Conservation (phyloP, 768 basidiomycete genomes). For the Amanita pseudoporphyria region DNA sequence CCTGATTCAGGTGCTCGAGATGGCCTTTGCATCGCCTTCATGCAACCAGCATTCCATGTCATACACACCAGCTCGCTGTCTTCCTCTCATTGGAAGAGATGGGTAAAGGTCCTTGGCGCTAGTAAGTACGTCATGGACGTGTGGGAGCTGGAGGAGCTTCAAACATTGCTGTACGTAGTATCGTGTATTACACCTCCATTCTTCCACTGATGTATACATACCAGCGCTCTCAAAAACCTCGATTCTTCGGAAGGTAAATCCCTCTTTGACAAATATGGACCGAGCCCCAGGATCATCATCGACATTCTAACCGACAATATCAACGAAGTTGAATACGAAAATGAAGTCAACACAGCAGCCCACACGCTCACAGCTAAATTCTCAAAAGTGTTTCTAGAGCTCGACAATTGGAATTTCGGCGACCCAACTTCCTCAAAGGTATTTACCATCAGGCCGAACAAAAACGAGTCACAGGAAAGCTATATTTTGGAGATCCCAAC, state of each 20-base stretch:
- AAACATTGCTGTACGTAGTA: constrained; percentile 7
- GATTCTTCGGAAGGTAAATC: constrained; percentile 5
- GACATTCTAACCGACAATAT: constrained; percentile 3
- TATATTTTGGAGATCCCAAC: constrained; percentile 5
- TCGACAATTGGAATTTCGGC: constrained; percentile 7
- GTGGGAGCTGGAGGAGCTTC: constrained; percentile 6
- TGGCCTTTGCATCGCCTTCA: background rate
- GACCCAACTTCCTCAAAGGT: constrained; percentile 7
- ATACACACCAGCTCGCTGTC: constrained; percentile 7
- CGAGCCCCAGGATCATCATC: constrained; percentile 8
- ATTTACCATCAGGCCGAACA: constrained; percentile 6
- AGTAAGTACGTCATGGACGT: constrained; percentile 8
- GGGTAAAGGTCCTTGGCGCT: constrained; percentile 8
- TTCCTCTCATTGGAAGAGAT: constrained; percentile 6
- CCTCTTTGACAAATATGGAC: constrained; percentile 9
- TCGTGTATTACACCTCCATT: constrained; percentile 1
- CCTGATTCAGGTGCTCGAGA: background rate
- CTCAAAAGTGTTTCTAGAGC: background rate
- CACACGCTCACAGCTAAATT: background rate
- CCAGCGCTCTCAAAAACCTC: constrained; percentile 6
- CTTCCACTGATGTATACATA: constrained; percentile 7
- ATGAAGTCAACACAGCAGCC: constrained; percentile 2
- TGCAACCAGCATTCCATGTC: background rate
- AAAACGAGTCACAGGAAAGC: background rate
- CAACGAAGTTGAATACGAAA: background rate